phyloP scores from a whole-genome alignment of 768 basidiomycete species.

The Tubosaeta brunneosetosa region DNA sequence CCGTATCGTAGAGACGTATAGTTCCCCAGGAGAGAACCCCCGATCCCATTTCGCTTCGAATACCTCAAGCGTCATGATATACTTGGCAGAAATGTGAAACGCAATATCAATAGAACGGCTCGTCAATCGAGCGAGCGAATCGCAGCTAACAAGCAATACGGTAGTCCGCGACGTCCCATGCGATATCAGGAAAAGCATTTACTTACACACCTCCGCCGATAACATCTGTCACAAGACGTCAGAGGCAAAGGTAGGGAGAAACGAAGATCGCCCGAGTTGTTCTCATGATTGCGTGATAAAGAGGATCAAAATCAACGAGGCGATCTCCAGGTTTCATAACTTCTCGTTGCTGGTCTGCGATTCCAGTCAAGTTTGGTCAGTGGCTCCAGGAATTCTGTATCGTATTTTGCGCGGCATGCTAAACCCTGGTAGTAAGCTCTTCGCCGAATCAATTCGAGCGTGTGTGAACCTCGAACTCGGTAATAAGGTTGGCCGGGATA shows the following conservation, averaged over 20 bases:
- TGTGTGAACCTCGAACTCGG: constrained; percentile 43
- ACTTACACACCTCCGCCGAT: constrained; percentile 40
- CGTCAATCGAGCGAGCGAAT: constrained; percentile 13
- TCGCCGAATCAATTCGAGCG: constrained; percentile 27
- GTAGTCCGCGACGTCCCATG: constrained; percentile 33
- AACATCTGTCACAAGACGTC: constrained; percentile 34
- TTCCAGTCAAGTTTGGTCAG: constrained; percentile 15
- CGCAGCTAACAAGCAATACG: constrained; percentile 35
- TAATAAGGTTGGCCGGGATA: constrained; percentile 45
- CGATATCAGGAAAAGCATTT: constrained; percentile 44
- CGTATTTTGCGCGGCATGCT: constrained; percentile 40
- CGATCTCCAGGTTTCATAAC: constrained; percentile 9
- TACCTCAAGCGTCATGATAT: constrained; percentile 39
- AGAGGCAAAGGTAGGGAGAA: constrained; percentile 11
- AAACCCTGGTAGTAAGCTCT: constrained; percentile 30
- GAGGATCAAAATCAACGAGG: constrained; percentile 20
- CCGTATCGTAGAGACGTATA: constrained; percentile 35
- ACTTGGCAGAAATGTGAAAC: constrained; percentile 21
- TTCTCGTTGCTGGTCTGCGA: constrained; percentile 22
- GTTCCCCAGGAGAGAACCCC: constrained; percentile 31
- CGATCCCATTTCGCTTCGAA: constrained; percentile 34
- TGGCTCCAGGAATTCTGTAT: constrained; percentile 29
- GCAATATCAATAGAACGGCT: constrained; percentile 8
- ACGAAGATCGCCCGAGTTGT: constrained; percentile 26
- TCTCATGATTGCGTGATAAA: constrained; percentile 16